Percentiles rank a stretch among this genome's conserved stretches.
These are phyloP conservation scores for Curvularia eragrostidis DNA, from an alignment of 2,329 filamentous ascomycete species.

Conservation along the genomic window DNA sequence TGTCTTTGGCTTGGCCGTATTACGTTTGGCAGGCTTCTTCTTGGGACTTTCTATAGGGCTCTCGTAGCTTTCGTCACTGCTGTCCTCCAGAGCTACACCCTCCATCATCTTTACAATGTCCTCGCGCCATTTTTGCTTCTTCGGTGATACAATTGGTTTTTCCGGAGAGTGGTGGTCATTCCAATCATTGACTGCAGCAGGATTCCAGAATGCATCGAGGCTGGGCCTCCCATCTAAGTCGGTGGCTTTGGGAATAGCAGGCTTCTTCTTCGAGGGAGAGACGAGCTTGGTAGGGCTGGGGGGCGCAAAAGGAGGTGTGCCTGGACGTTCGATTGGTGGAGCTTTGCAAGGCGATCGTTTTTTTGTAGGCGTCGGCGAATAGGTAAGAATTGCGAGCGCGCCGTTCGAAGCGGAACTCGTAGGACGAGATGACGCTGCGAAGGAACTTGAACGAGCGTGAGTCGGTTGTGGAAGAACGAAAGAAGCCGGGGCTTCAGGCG, in stretches of 20 bases:
- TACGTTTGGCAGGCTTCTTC: constrained; percentile 24
- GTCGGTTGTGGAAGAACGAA: constrained; percentile 29
- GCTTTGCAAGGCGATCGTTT: constrained; percentile 45
- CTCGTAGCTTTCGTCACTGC: constrained; percentile 30
- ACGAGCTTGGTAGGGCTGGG: constrained; percentile 43
- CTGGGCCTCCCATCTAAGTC: constrained; percentile 41
- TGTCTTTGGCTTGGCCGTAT: constrained; percentile 18
- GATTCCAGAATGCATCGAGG: constrained; percentile 50
- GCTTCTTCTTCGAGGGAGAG: constrained; percentile 48
- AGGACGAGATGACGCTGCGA: constrained; percentile 38
- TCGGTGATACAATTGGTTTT: constrained; percentile 45
- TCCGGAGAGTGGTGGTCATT: constrained; percentile 47
- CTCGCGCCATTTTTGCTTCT: constrained; percentile 46
- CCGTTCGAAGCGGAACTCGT: constrained; percentile 39
- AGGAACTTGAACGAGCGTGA: constrained; percentile 32
- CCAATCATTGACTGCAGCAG: constrained; percentile 47
- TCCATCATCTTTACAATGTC: constrained; percentile 38
- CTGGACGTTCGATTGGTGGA: constrained; percentile 38
- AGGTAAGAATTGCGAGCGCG: constrained; percentile 39
- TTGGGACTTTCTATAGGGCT: constrained; percentile 33
- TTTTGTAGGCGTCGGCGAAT: constrained; percentile 45
- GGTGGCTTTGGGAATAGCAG: constrained; percentile 37
- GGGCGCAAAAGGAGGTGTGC: constrained; percentile 41
- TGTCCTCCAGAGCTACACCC: constrained; percentile 32
- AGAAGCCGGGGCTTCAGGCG: constrained; percentile 32